Percentiles rank a stretch among this genome's conserved stretches.
phyloP scores from a whole-genome alignment of 1,284 basidiomycete genomes.

The Ceratobasidium sp. region DNA sequence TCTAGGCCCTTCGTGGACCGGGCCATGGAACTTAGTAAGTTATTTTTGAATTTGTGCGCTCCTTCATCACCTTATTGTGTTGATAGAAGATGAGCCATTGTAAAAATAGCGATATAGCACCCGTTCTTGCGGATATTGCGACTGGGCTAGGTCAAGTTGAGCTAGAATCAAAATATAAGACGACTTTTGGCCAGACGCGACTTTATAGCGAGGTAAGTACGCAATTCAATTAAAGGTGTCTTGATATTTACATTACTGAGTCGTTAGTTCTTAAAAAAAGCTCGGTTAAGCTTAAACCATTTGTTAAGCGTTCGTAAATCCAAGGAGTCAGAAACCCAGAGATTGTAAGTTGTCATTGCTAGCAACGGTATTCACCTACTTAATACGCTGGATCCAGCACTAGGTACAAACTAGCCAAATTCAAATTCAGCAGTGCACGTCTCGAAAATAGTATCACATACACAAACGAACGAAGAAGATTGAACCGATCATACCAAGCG shows the following conservation, averaged over 20 bases:
- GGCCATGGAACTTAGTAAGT: neutral
- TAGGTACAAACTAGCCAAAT: neutral
- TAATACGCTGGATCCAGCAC: slow-evolving; percentile 11
- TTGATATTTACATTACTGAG: neutral
- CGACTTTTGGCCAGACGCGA: slow-evolving; percentile 10
- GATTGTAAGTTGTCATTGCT: slow-evolving; percentile 10
- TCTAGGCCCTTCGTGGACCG: neutral
- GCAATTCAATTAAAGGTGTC: neutral
- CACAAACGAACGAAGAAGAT: slow-evolving; percentile 13
- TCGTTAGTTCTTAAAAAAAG: slow-evolving; percentile 1
- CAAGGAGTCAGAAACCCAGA: slow-evolving; percentile 12
- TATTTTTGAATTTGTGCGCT: neutral
- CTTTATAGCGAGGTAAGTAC: slow-evolving; percentile 12
- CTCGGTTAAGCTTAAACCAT: neutral
- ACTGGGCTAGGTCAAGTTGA: slow-evolving; percentile 26
- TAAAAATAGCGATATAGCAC: neutral
- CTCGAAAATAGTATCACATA: slow-evolving; percentile 19
- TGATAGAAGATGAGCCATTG: neutral
- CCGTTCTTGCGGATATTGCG: slow-evolving; percentile 19
- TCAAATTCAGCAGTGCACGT: neutral
- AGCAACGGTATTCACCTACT: neutral
- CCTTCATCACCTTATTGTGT: neutral
- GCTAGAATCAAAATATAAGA: slow-evolving; percentile 26
- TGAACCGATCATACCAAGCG: neutral
- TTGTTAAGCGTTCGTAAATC: neutral